These are phyloP conservation scores for Gelatoporia subvermispora DNA, from an alignment of 768 basidiomycete species.

Conservation along the genomic window DNA sequence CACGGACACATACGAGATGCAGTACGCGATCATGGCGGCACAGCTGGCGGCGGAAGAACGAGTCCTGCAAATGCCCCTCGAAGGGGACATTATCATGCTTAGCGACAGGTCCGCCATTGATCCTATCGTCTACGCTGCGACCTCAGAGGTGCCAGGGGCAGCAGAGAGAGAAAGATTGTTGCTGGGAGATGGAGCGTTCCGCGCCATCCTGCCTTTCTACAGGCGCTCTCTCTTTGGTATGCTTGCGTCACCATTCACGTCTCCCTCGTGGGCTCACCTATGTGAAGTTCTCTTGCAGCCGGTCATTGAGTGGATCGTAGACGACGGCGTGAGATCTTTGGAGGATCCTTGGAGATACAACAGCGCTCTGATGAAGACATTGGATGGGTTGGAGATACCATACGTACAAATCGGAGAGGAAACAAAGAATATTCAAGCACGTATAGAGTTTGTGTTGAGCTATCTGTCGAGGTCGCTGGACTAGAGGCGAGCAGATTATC, in stretches of 20 bases:
- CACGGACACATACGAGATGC: constrained; percentile 52
- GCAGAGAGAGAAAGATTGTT: constrained; percentile 34
- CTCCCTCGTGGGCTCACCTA: not conserved
- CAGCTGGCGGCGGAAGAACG: constrained; percentile 44
- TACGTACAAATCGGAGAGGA: constrained; percentile 44
- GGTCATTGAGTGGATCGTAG: constrained; percentile 54
- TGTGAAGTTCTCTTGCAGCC: constrained; percentile 44
- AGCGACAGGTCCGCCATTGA: constrained; percentile 66
- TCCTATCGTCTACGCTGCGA: constrained; percentile 53
- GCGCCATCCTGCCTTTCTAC: constrained; percentile 38
- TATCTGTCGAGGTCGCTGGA: no score
- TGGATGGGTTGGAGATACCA: constrained; percentile 38
- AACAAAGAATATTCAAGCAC: constrained; percentile 31
- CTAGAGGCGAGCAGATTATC: no score
- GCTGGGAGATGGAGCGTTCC: constrained; percentile 34
- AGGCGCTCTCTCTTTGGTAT: constrained; percentile 37
- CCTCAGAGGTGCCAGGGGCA: constrained; percentile 37
- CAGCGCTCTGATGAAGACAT: not conserved
- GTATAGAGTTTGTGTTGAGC: constrained; percentile 11
- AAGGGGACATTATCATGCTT: constrained; percentile 32
- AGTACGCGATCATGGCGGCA: constrained; percentile 53
- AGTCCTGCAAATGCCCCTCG: constrained; percentile 7
- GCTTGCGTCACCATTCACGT: not conserved
- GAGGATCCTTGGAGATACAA: constrained; percentile 36
- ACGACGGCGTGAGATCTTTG: constrained; percentile 57